Percentiles rank a stretch among this genome's conserved stretches.
Evolutionary conservation across 2,329 filamentous ascomycete species (phyloP).

Genomic region (Verticillium tricorpus): DNA sequence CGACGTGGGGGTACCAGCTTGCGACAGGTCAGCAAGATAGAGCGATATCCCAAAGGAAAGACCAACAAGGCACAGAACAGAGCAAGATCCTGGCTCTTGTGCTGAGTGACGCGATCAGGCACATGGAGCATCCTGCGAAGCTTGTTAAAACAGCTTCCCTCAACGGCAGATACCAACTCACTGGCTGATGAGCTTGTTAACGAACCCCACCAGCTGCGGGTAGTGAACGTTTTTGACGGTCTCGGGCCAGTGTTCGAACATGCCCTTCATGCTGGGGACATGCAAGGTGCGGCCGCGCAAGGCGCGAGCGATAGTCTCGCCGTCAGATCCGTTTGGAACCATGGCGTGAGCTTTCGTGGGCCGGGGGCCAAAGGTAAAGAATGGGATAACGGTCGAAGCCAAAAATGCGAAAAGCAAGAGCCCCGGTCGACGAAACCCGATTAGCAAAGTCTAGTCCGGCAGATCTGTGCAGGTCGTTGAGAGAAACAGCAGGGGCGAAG

Average conservation of each 20-base stretch:
- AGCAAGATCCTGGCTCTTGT: constrained; percentile 31
- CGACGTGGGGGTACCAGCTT: constrained; percentile 18
- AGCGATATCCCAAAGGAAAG: not conserved
- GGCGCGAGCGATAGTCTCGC: constrained; percentile 6
- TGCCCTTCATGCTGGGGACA: constrained; percentile 18
- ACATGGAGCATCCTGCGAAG: constrained; percentile 8
- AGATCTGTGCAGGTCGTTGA: too few species aligned
- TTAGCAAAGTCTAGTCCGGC: too few species aligned
- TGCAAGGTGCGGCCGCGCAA: constrained; percentile 22
- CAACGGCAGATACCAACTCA: not conserved
- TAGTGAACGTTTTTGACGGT: constrained; percentile 17
- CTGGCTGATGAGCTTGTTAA: not conserved
- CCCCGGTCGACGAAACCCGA: too few species aligned
- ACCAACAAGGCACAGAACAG: constrained; percentile 9
- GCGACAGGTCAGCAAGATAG: not conserved
- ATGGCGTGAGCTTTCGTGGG: constrained; percentile 6
- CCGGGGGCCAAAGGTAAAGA: not conserved
- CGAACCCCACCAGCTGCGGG: constrained; percentile 12
- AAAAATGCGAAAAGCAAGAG: not conserved
- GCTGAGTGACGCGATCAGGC: constrained; percentile 27
- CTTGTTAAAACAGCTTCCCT: not conserved
- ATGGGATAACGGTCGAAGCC: too few species aligned
- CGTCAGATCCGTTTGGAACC: not conserved
- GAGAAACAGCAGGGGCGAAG: too few species aligned
- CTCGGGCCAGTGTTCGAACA: constrained; percentile 21